A percentile compares a stretch with the other conserved stretches of the same genome.
phyloP scores from a whole-genome alignment of 2,329 filamentous ascomycete genomes.

The Plectosphaerella cucumerina region DNA sequence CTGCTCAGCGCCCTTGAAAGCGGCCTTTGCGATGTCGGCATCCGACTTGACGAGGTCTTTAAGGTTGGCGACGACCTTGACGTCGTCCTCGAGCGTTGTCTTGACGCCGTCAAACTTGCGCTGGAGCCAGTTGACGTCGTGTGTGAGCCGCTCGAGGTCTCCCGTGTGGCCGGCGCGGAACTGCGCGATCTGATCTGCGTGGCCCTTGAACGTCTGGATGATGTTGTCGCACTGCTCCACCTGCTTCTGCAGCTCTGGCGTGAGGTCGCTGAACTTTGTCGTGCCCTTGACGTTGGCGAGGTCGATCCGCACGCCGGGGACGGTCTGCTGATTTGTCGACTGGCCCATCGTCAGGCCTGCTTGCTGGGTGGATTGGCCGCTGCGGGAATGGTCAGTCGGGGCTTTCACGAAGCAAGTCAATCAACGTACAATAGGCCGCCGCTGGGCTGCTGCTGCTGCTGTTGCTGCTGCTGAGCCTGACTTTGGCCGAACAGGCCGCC shows the following conservation, averaged over 20 bases:
- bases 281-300: conserved; percentile 75
- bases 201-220: conserved; percentile 75
- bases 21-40: conserved; percentile 64
- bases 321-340: conserved; percentile 47
- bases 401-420: too few species aligned
- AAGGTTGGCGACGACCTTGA: conserved; percentile 61
- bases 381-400: not conserved
- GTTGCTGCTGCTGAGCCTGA: conserved; percentile 5
- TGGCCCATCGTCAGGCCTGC: conserved; percentile 43
- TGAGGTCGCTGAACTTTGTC: conserved; percentile 87
- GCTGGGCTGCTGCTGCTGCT: conserved; percentile 13
- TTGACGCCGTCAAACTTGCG: conserved; percentile 42
- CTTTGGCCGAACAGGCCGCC: conserved; percentile 9
- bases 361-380: conserved; percentile 8
- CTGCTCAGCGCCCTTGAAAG: conserved; percentile 71
- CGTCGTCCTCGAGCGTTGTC: conserved; percentile 49
- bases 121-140: conserved; percentile 45
- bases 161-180: conserved; percentile 55
- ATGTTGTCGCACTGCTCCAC: conserved; percentile 75
- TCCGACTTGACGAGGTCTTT: conserved; percentile 56
- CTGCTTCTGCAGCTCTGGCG: conserved; percentile 73
- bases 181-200: conserved; percentile 71
- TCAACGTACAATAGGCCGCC: conserved; percentile 24
- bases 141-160: conserved; percentile 41
- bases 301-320: conserved; percentile 75